Conservation (phyloP, 768 basidiomycete genomes). For the Boletus patriciae region DNA sequence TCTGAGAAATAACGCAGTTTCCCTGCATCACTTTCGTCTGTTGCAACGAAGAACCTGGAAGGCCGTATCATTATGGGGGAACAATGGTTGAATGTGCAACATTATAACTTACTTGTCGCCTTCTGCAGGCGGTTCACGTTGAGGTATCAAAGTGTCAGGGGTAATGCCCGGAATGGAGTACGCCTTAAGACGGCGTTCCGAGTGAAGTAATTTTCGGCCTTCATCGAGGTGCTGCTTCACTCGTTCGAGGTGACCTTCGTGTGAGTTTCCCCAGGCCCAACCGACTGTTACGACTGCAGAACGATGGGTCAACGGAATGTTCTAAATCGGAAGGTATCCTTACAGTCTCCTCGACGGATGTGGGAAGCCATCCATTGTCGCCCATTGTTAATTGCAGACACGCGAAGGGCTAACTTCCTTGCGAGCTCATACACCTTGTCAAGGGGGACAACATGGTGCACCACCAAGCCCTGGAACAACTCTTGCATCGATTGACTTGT, state of each 20-base stretch:
- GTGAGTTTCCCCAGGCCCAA: slow-evolving; percentile 36
- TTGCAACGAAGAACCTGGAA: slow-evolving; percentile 33
- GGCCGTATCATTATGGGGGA: background rate
- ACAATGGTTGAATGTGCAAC: background rate
- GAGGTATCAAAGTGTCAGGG: slow-evolving; percentile 11
- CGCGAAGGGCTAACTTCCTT: slow-evolving; percentile 21
- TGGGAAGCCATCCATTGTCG: slow-evolving; percentile 40
- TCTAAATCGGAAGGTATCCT: background rate
- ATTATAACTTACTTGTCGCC: slow-evolving; percentile 17
- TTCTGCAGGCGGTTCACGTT: slow-evolving; percentile 16
- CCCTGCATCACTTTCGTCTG: slow-evolving; percentile 39
- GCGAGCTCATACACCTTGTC: slow-evolving; percentile 28
- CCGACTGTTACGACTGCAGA: slow-evolving; percentile 25
- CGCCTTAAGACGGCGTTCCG: slow-evolving; percentile 9
- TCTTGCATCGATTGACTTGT: slow-evolving; percentile 19
- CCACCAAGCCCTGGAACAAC: slow-evolving; percentile 24
- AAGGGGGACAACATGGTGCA: slow-evolving; percentile 25
- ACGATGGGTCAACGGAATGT: background rate
- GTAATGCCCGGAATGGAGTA: slow-evolving; percentile 21
- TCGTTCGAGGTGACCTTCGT: slow-evolving; percentile 35
- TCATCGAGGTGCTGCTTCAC: slow-evolving; percentile 31
- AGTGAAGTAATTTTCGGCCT: slow-evolving; percentile 31
- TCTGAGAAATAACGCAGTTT: slow-evolving; percentile 31
- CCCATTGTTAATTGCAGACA: slow-evolving; percentile 26
- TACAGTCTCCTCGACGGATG: slow-evolving; percentile 42